Conservation (phyloP, 148 eudicot species). For the Vaccinium myrtillus region DNA sequence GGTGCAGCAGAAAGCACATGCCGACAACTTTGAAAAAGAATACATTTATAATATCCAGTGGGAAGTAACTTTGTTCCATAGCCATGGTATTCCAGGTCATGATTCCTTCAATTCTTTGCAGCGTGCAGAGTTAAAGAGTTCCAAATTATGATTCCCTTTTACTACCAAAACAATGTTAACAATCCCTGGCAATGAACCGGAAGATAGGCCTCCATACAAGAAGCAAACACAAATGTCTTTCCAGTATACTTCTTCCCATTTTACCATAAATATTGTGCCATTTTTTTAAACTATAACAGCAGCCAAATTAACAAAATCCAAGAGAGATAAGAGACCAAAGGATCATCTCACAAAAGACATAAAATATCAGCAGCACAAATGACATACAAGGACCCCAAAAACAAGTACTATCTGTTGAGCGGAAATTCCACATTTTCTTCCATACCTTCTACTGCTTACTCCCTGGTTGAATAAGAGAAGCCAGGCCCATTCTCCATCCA, state of each 20-base stretch:
- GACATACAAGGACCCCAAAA: background rate
- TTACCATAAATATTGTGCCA: background rate
- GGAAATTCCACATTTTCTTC: background rate
- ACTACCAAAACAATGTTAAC: background rate
- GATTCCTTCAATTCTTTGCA: background rate
- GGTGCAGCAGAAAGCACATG: background rate
- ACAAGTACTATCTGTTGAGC: background rate
- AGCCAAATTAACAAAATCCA: background rate
- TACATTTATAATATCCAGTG: background rate
- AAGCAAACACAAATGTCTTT: background rate
- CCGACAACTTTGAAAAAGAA: background rate
- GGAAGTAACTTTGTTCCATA: background rate
- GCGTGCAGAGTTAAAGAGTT: background rate
- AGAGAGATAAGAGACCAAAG: background rate
- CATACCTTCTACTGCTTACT: slow-evolving; percentile 14
- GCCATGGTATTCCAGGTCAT: background rate
- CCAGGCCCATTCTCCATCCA: slow-evolving; percentile 61
- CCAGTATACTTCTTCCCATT: background rate
- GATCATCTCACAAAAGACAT: background rate
- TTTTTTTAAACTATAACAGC: background rate
- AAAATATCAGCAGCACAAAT: background rate
- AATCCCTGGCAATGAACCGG: background rate
- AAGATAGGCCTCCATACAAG: background rate
- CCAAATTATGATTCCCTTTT: background rate
- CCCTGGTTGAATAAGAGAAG: slow-evolving; percentile 55